A percentile compares a stretch with the other conserved stretches of the same genome.
Evolutionary conservation across 2,329 filamentous ascomycete genomes (phyloP).

Genomic region (Aureobasidium leucospermi): DNA sequence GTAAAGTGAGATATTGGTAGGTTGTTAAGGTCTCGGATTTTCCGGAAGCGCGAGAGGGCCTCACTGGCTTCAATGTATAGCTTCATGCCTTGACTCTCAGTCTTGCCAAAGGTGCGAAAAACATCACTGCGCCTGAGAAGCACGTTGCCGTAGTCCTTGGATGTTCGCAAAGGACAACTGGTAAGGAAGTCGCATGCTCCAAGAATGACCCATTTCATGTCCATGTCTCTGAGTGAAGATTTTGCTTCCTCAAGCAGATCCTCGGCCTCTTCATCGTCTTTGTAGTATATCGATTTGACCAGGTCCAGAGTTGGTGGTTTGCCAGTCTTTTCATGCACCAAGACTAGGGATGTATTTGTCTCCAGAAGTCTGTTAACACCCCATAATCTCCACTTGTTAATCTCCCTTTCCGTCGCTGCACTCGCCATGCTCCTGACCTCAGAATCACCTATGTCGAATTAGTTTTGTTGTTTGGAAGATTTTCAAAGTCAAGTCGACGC

Average conservation of each 20-base stretch:
- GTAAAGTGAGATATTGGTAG: neutral
- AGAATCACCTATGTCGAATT: neutral
- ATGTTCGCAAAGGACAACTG: neutral
- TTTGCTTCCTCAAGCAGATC: neutral
- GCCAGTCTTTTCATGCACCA: neutral
- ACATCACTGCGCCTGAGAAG: neutral
- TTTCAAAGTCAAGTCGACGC: neutral
- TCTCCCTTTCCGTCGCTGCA: neutral
- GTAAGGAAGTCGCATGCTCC: neutral
- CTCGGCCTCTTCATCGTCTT: neutral
- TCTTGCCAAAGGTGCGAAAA: conserved; percentile 1
- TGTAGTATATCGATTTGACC: neutral
- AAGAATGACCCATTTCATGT: neutral
- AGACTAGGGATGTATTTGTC: neutral
- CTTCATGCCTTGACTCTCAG: neutral
- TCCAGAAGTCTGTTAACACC: neutral
- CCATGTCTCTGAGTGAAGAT: neutral
- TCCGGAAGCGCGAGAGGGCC: neutral
- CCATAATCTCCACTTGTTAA: conserved; percentile 7
- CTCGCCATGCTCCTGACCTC: neutral
- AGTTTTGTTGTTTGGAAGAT: neutral
- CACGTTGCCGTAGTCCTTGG: neutral
- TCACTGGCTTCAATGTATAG: neutral
- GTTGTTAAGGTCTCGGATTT: neutral
- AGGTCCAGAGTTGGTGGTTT: neutral